Conservation (phyloP, 2,329 filamentous ascomycete species). For the Chaetomium sp. region DNA sequence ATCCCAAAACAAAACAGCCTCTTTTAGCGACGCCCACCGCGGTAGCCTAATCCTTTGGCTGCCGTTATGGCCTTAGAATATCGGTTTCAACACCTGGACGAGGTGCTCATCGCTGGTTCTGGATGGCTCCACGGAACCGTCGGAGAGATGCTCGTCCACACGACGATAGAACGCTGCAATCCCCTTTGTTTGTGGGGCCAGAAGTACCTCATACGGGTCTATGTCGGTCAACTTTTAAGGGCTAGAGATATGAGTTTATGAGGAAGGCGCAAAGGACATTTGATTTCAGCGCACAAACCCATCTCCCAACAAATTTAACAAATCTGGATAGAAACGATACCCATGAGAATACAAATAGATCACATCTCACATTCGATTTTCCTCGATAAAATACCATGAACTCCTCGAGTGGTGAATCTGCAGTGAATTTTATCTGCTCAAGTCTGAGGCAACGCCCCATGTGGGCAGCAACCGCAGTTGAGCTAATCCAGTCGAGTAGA, state of each 20-base stretch:
- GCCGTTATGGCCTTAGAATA: background rate
- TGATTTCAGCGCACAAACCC: background rate
- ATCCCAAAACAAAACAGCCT: conserved; percentile 52
- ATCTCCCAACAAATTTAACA: background rate
- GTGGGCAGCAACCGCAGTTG: conserved; percentile 30
- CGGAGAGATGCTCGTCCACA: no score
- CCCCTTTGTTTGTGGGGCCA: no score
- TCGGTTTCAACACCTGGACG: no score
- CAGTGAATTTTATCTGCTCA: conserved; percentile 32
- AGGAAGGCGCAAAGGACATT: conserved; percentile 7
- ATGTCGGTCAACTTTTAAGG: background rate
- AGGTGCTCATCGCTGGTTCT: no score
- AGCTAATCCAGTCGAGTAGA: conserved; percentile 22
- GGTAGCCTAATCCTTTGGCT: conserved; percentile 14
- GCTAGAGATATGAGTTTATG: background rate
- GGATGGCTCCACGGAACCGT: no score
- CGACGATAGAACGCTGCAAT: no score
- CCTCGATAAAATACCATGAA: conserved; percentile 1
- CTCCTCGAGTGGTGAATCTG: background rate
- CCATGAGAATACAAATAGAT: conserved; percentile 4
- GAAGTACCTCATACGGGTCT: no score
- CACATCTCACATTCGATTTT: background rate
- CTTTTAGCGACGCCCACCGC: conserved; percentile 37
- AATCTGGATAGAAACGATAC: conserved; percentile 10
- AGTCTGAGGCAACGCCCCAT: conserved; percentile 32